Evolutionary conservation across 345 rosid species (phyloP).

Genomic region (Carallia brachiata): DNA sequence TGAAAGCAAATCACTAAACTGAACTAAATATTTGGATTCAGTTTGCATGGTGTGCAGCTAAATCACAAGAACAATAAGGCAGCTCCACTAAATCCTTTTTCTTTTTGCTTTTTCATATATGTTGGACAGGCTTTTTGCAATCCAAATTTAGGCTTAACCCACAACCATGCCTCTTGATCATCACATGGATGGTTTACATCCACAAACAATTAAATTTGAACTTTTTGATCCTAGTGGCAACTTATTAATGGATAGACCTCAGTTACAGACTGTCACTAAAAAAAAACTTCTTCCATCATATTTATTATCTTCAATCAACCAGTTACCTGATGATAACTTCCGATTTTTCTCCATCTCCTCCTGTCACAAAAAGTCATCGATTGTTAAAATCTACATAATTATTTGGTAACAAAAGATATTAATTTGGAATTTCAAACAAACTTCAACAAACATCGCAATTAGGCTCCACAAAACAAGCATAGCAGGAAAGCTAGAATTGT

Average conservation of each 20-base stretch:
- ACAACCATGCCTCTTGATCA: too few relatives aligned
- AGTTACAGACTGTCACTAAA: background rate
- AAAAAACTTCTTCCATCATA: background rate
- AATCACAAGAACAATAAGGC: background rate
- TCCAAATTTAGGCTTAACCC: too few relatives aligned
- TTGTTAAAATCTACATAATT: background rate
- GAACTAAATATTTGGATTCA: background rate
- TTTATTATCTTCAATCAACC: background rate
- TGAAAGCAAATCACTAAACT: constrained; percentile 8
- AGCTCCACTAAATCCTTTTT: too few relatives aligned
- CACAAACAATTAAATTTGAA: too few relatives aligned
- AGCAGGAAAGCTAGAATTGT: background rate
- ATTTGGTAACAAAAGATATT: too few relatives aligned
- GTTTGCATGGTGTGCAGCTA: background rate
- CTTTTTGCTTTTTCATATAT: too few relatives aligned
- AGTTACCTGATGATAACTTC: constrained; percentile 61
- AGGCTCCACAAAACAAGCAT: background rate
- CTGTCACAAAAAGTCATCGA: constrained; percentile 42
- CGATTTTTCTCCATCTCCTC: constrained; percentile 98
- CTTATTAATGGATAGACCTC: too few relatives aligned
- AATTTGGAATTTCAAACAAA: too few relatives aligned
- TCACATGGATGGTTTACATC: too few relatives aligned
- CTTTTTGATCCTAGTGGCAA: too few relatives aligned
- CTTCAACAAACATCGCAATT: background rate
- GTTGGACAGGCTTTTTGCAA: too few relatives aligned